Evolutionary conservation across 768 basidiomycete genomes (phyloP).

Genomic region (Gymnopilus dilepis): DNA sequence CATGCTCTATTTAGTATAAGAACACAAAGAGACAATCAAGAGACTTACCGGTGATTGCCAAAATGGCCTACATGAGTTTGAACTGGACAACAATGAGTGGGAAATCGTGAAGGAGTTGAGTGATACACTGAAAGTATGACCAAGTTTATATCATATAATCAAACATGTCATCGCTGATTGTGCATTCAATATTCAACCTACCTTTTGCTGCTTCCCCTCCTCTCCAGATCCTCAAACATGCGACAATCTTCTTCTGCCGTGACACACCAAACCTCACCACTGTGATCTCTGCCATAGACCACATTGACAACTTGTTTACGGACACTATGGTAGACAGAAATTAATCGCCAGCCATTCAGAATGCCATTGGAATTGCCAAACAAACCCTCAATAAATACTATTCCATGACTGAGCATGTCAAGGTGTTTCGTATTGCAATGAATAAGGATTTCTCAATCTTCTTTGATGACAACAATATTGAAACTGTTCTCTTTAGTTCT

Average conservation of each 20-base stretch:
- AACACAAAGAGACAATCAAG: neutral
- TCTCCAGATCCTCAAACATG: conserved; percentile 21
- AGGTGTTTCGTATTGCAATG: conserved; percentile 33
- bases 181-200: neutral
- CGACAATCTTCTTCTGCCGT: conserved; percentile 25
- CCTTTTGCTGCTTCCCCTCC: neutral
- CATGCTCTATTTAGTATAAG: neutral
- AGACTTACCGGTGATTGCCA: neutral
- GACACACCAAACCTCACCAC: conserved; percentile 14
- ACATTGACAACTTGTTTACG: conserved; percentile 24
- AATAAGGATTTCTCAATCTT: conserved; percentile 12
- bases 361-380: conserved; percentile 18
- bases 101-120: neutral
- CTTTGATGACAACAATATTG: neutral
- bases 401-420: conserved; percentile 20
- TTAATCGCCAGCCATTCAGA: conserved; percentile 28
- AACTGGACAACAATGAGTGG: conserved; percentile 1
- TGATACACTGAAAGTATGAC: neutral
- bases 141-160: neutral
- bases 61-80: conserved; percentile 1
- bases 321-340: neutral
- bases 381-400: conserved; percentile 36
- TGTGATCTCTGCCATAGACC: conserved; percentile 24
- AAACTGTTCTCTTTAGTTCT: conserved; percentile 21
- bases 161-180: neutral